phyloP scores from a whole-genome alignment of 2,329 filamentous ascomycete species.

The Ramichloridium luteum region DNA sequence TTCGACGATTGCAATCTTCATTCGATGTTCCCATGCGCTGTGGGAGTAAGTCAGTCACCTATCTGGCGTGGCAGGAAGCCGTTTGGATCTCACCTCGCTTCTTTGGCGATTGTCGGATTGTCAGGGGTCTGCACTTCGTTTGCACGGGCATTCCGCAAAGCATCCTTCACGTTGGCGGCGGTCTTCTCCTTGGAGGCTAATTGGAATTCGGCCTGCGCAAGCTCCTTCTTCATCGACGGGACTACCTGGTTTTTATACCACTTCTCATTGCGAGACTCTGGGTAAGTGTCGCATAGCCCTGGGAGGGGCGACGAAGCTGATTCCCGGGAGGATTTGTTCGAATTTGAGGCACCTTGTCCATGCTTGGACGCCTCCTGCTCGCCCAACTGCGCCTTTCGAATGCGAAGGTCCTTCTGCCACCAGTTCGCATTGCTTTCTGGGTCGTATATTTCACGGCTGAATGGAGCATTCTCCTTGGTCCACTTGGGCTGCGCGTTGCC shows the following conservation, averaged over 20 bases:
- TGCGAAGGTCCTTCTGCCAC: background rate
- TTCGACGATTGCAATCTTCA: no score
- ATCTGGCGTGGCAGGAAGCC: no score
- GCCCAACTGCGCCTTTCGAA: conserved; percentile 1
- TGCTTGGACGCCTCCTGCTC: background rate
- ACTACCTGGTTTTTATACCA: conserved; percentile 1
- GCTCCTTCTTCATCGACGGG: conserved; percentile 1
- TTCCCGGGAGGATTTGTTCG: background rate
- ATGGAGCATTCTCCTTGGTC: conserved; percentile 1
- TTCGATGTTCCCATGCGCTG: no score
- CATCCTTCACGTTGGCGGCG: conserved; percentile 1
- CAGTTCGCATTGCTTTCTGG: conserved; percentile 1
- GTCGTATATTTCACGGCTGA: conserved; percentile 3
- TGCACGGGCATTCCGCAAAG: no score
- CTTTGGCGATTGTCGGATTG: no score
- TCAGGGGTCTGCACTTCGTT: no score
- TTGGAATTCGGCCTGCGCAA: no score
- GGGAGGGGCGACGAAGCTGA: no score
- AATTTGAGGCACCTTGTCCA: conserved; percentile 1
- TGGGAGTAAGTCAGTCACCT: no score
- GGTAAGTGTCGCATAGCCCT: conserved; percentile 3
- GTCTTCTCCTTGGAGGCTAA: no score
- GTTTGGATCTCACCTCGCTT: no score
- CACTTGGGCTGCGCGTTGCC: conserved; percentile 1
- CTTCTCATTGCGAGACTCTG: background rate